Evolutionary conservation across 352 stramenopile species (phyloP).

Genomic region (Phytopythium delawarense): DNA sequence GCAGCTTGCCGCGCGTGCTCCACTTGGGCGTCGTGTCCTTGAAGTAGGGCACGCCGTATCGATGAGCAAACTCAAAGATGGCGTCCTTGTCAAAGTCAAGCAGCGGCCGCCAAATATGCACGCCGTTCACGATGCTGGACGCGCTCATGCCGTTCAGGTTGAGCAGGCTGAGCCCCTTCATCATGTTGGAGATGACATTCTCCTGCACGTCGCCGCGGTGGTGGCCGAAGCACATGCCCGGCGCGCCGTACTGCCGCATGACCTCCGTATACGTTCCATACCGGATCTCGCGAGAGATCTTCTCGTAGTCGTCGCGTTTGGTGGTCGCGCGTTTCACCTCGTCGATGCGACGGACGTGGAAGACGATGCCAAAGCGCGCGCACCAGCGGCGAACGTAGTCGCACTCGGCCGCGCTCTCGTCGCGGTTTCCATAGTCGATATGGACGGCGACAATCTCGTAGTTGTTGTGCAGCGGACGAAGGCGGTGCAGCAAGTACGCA

Average conservation of each 20-base stretch:
- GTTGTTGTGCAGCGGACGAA: constrained; percentile 56
- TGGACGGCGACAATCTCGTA: constrained; percentile 89
- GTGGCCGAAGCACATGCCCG: constrained; percentile 96
- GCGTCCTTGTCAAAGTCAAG: constrained; percentile 92
- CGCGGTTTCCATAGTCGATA: constrained; percentile 97
- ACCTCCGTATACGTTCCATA: constrained; percentile 92
- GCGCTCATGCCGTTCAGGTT: constrained; percentile 94
- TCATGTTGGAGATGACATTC: constrained; percentile 98
- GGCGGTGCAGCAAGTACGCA: constrained; percentile 87
- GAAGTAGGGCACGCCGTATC: constrained; percentile 95
- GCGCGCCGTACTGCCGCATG: constrained; percentile 55
- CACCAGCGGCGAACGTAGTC: constrained; percentile 92
- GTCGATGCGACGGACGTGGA: constrained; percentile 85
- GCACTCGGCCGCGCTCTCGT: constrained; percentile 90
- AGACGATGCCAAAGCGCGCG: constrained; percentile 66
- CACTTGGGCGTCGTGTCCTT: constrained; percentile 97
- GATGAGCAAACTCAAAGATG: constrained; percentile 95
- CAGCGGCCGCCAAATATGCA: constrained; percentile 91
- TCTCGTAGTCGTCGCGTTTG: constrained; percentile 95
- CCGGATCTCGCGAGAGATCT: constrained; percentile 89
- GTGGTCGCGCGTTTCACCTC: constrained; percentile 91
- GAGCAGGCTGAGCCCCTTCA: constrained; percentile 92
- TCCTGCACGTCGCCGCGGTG: constrained; percentile 97
- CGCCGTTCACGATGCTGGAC: constrained; percentile 63
- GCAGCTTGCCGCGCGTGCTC: constrained; percentile 96